These are phyloP conservation scores for Westerdykella ornata DNA, from an alignment of 2,329 filamentous ascomycete species.

Conservation along the genomic window DNA sequence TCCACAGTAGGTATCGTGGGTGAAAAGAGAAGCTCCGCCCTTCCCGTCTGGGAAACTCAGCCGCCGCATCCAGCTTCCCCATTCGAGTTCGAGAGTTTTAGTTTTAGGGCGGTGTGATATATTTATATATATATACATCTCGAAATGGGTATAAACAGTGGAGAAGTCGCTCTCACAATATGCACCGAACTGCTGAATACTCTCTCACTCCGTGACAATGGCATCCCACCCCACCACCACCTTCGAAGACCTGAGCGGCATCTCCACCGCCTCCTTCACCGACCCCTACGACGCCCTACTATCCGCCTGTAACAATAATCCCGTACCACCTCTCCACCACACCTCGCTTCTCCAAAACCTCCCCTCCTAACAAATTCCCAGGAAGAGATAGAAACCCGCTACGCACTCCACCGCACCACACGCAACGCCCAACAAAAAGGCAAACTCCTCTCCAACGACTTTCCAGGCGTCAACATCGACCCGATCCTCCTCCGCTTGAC, in stretches of 20 bases:
- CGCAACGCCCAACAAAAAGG: constrained; percentile 70
- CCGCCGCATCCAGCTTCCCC: too few relatives aligned
- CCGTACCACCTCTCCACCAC: constrained; percentile 47
- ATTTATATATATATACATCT: too few relatives aligned
- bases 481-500: constrained; percentile 65
- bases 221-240: constrained; percentile 14
- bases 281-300: constrained; percentile 77
- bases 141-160: too few relatives aligned
- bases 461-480: constrained; percentile 67
- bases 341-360: neutral
- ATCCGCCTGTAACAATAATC: constrained; percentile 56
- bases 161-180: neutral
- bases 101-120: too few relatives aligned
- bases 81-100: too few relatives aligned
- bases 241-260: constrained; percentile 39
- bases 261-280: constrained; percentile 39
- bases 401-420: constrained; percentile 64
- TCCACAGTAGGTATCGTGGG: too few relatives aligned
- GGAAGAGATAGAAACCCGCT: constrained; percentile 63
- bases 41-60: too few relatives aligned
- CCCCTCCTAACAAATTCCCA: constrained; percentile 27
- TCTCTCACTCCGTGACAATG: too few relatives aligned
- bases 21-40: too few relatives aligned
- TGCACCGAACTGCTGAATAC: too few relatives aligned
- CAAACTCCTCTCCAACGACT: constrained; percentile 63